Base-by-base conservation (phyloP, 1,284 basidiomycete species). In the Leccinum huronense region DNA sequence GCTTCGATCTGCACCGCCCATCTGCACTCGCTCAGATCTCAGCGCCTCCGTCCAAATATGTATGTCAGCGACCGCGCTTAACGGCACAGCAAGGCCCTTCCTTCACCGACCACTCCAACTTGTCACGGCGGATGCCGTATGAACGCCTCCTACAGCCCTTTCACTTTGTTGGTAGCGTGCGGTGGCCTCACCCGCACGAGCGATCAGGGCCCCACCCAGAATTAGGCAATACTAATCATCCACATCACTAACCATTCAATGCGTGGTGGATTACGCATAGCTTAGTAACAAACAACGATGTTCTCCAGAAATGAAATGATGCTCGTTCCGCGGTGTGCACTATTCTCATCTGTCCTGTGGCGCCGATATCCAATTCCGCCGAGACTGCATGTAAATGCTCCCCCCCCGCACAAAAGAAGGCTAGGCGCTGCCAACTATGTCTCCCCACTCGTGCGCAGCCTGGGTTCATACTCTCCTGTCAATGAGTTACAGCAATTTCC, bases 61-160 rank as follows among this genome's bases (percentile, higher is more conserved):
- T 27, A 51, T 59, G 14, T 53, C 65, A 59, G 19, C 34, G 60
- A 53, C 48, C 19, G 30, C 16, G 48, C 40, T 30, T 59, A 36
- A 31, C 33, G 34, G 34, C 59, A 62, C 65, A 59, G 66, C 65
- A 31, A 61, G 57, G 45, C 62, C 36, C 57, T 23, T 48, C 38
- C 36, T 33, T 16, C 65, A 16, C 40, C 5, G 36, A 57, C 60
- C 64, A 65, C 64, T 34, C 64, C 63, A 64, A 13, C 23, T 69
- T 30, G 67, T 69, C 72, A 67, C 66, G 63, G 69, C 67, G 58
- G 63, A 64, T 69, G 70, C 65, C 69, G 64, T 67, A 65, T 70
- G 8, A 54, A 54, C 57, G 54, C 61, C 34, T 58, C n/a, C 57
- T 33, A 38, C 54, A 38, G 19, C 45, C 36, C 14, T 42, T 40